Base-by-base conservation (phyloP, 257 asterid species). In the Solanum arcanum region DNA sequence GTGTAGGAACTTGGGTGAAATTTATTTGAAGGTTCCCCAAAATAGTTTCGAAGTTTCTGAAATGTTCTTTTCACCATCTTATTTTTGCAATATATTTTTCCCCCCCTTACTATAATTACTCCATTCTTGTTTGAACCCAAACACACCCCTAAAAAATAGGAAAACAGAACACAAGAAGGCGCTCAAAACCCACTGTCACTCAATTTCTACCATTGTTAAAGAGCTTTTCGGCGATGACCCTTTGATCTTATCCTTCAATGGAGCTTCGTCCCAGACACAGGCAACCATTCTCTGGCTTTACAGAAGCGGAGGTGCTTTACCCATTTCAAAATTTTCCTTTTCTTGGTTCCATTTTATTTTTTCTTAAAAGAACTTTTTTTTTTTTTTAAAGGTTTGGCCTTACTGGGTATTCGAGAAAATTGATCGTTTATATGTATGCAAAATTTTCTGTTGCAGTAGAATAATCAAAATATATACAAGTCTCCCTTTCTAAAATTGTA, bases 251-350 rank as follows among this genome's bases (percentile, higher is more conserved):
- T 73, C 81, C 25, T 73, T 73, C 41, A 10, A 95, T 94, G 98
- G 95, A 95, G 91, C 96, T 96, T 88, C 92, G 98, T 87, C 96
- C 93, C 37, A 91, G 98, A 86, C 88, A 42, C 18, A 90, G 94
- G 46, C 90, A 76, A 9, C 9, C 88, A 49, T 94, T 94, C 87
- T 87, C 94, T 75, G 96, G 97, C 9, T 96, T 96, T 89, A 93
- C 97, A 9, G 88, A 88, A 80, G 72, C 90, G 39, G 98, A 96
- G 98, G 98, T 96, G 52, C 83, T 14, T 86, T 33, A 72, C 20
- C 85, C 33, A 66, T 85, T 62, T 37, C 46, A 15, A 46, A 47
- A 31, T 20, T 35, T 37, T 70, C 2, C 2, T 23, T 5, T 37
- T 73, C 12, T 20, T 14, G 47, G 33, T 39, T 20, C 29, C 49